Conservation (phyloP, 768 basidiomycete genomes). For the Termitomyces eurrhizus region DNA sequence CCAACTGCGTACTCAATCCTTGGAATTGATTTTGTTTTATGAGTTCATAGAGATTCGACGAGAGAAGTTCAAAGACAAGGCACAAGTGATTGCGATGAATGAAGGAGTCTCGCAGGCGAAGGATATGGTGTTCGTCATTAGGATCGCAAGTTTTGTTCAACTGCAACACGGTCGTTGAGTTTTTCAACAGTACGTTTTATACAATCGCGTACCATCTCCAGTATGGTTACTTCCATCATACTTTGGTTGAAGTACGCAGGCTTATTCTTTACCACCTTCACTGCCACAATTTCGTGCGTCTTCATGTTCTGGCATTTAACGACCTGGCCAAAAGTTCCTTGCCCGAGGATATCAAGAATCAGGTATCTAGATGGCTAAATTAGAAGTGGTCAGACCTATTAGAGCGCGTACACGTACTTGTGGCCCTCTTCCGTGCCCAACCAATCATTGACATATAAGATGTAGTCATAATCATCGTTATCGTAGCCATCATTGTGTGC, state of each 20-base stretch:
- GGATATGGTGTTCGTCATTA: slow-evolving; percentile 92
- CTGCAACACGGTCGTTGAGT: slow-evolving; percentile 36
- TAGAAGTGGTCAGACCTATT: slow-evolving; percentile 9
- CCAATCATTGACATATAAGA: slow-evolving; percentile 98
- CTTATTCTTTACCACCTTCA: slow-evolving; percentile 99
- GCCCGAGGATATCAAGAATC: slow-evolving; percentile 96
- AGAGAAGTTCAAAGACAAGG: slow-evolving; percentile 95
- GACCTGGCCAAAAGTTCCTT: slow-evolving; percentile 98
- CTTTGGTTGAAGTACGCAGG: slow-evolving; percentile 99
- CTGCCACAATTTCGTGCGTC: slow-evolving; percentile 97
- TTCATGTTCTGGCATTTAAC: slow-evolving; percentile 99
- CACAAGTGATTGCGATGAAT: slow-evolving; percentile 96
- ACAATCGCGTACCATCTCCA: slow-evolving; percentile 78
- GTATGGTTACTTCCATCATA: slow-evolving; percentile 99
- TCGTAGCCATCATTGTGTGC: slow-evolving; percentile 96
- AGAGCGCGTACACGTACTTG: slow-evolving; percentile 55
- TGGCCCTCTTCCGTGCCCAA: slow-evolving; percentile 92
- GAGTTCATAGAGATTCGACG: slow-evolving; percentile 96
- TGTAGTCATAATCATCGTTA: slow-evolving; percentile 99
- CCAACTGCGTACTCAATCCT: slow-evolving; percentile 92
- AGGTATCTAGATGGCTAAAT: slow-evolving; percentile 60
- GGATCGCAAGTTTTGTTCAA: slow-evolving; percentile 94
- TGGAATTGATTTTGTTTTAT: slow-evolving; percentile 99
- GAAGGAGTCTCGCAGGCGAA: slow-evolving; percentile 92
- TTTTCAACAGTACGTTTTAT: not conserved